These are phyloP conservation scores for Rickenella mellea DNA, from an alignment of 768 basidiomycete genomes.

Conservation along the genomic window DNA sequence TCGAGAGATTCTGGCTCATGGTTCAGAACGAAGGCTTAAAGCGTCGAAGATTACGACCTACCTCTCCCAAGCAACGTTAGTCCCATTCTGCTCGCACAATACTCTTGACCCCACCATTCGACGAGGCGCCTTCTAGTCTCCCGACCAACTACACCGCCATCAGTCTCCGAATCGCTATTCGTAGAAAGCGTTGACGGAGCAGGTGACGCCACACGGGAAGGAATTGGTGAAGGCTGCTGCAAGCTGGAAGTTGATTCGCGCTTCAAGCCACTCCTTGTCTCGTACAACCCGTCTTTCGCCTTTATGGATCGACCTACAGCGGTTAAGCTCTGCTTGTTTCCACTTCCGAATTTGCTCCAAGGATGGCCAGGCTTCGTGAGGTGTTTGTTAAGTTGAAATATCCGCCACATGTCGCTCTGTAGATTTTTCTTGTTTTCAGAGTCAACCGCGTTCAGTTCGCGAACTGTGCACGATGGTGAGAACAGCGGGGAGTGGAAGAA, in stretches of 20 bases:
- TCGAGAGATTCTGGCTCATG: conserved; percentile 57
- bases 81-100: conserved; percentile 76
- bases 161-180: conserved; percentile 53
- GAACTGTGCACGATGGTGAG: conserved; percentile 69
- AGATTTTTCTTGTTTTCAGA: conserved; percentile 97
- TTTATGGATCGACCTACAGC: conserved; percentile 50
- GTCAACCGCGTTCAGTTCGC: conserved; percentile 93
- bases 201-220: conserved; percentile 51
- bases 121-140: conserved; percentile 72
- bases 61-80: conserved; percentile 76
- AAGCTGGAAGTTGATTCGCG: conserved; percentile 14
- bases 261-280: conserved; percentile 7
- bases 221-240: conserved; percentile 28
- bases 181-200: conserved; percentile 44
- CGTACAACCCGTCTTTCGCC: conserved; percentile 33
- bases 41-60: conserved; percentile 15
- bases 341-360: conserved; percentile 90
- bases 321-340: conserved; percentile 66
- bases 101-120: conserved; percentile 79
- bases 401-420: conserved; percentile 84
- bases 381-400: conserved; percentile 89
- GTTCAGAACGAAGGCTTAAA: neutral
- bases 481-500: conserved; percentile 97
- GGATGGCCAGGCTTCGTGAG: conserved; percentile 70
- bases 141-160: conserved; percentile 69